Conservation (phyloP, 1,139 yeast genomes). For the Suhomyces choctaworum region DNA sequence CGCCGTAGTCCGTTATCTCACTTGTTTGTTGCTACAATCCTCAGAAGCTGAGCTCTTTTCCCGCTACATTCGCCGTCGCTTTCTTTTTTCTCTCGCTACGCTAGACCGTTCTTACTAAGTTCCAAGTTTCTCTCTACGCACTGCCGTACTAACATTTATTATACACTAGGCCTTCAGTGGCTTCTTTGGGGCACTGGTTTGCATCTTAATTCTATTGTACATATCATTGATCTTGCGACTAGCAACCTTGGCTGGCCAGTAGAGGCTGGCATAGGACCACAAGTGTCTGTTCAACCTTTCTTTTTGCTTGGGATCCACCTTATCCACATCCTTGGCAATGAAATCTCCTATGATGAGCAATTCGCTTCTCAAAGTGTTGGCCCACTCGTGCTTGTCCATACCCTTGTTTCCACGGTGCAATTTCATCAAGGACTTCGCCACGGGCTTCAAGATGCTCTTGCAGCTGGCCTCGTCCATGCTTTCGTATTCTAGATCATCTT, state of each 20-base stretch:
- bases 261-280: slow-evolving; percentile 88
- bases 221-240: slow-evolving; percentile 78
- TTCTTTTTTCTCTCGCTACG: too few species aligned
- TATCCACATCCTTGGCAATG: slow-evolving; percentile 32
- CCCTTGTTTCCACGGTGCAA: slow-evolving; percentile 82
- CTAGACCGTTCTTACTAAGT: too few species aligned
- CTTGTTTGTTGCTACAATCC: too few species aligned
- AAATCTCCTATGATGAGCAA: slow-evolving; percentile 78
- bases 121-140: background rate
- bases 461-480: slow-evolving; percentile 81
- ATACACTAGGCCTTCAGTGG: slow-evolving; percentile 7
- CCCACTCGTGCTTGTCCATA: slow-evolving; percentile 84
- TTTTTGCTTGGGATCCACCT: slow-evolving; percentile 14
- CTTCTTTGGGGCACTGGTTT: slow-evolving; percentile 9
- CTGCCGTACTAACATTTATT: slow-evolving; percentile 1
- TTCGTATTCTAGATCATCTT: slow-evolving; percentile 60
- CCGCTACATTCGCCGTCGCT: too few species aligned
- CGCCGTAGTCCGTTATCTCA: too few species aligned
- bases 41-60: too few species aligned
- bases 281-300: slow-evolving; percentile 60
- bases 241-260: slow-evolving; percentile 93
- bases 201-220: slow-evolving; percentile 64
- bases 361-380: slow-evolving; percentile 69
- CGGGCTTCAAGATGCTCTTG: slow-evolving; percentile 65
- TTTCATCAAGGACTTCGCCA: slow-evolving; percentile 69